Base-by-base conservation (phyloP, 2,329 filamentous ascomycete species). In the Clarireedia paspali region DNA sequence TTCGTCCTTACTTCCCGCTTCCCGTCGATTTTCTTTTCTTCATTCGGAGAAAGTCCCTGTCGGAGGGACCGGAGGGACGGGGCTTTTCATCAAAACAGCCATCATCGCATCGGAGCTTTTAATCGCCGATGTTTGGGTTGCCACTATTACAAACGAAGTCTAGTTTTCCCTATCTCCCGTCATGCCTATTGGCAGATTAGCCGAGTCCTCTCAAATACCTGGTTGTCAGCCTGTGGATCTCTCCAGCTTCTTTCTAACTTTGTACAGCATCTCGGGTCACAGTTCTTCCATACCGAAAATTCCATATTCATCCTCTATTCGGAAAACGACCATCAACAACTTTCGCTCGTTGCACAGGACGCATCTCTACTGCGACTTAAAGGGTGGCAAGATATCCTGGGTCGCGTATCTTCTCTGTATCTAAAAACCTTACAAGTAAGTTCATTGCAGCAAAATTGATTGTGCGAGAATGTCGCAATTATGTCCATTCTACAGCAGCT, bases 401-500 rank as follows among this genome's bases (percentile, higher is more conserved):
- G 48, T 63, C 59, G 60, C 60, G 39, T 61, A 55, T n/a, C n/a
- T 55, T 36, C 53, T 36, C 45, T 51, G 36, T 40, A 44, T 47
- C 44, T 23, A 39, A n/a, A 30, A 38, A 20, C 47, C 30, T 53
- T 58, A 24, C 39, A 57, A 58, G 62, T 63, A 60, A 60, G 63
- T 63, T 59, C 53, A 62, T 62, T 62, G 63, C 60, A 57, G 57
- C 53, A 62, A 59, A 63, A 58, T 58, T 59, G 52, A 53, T 58
- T 38, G 59, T 54, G 55, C 53, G 51, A 56, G 47, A 59, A 40
- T 44, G 47, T 55, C 44, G 26, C 36, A 45, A 24, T 55, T 54
- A 53, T 47, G 51, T 38, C 50, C 42, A 51, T 40, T 27, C 6
- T 59, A 46, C 50, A 27, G 38, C 46, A 42, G n/a, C 45, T 44